Percentiles rank a stretch among this genome's conserved stretches.
Conservation (phyloP, 1,284 basidiomycete species). For the Butyriboletus pseudospeciosus region DNA sequence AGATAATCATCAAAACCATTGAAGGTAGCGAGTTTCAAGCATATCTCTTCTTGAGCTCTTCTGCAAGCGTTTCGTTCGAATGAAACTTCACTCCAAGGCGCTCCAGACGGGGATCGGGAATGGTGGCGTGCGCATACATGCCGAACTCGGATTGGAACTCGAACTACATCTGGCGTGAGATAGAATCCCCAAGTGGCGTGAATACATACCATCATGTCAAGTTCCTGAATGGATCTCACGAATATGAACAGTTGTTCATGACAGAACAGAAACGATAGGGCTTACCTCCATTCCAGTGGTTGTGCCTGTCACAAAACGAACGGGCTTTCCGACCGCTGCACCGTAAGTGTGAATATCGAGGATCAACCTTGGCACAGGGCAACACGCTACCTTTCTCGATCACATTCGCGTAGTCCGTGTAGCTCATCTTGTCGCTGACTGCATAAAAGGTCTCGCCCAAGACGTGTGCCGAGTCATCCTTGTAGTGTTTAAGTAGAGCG, state of each 20-base stretch:
- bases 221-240: constrained; percentile 11
- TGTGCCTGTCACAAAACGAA: constrained; percentile 19
- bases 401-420: constrained; percentile 16
- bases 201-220: constrained; percentile 30
- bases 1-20: not conserved
- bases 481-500: constrained; percentile 31
- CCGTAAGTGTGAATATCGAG: not conserved
- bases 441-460: constrained; percentile 26
- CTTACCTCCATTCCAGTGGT: constrained; percentile 21
- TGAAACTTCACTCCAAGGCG: constrained; percentile 30
- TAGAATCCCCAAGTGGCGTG: not conserved
- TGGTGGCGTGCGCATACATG: constrained; percentile 19
- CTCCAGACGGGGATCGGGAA: constrained; percentile 29
- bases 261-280: not conserved
- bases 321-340: constrained; percentile 25
- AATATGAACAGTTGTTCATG: not conserved
- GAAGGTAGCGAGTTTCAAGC: constrained; percentile 5
- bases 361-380: not conserved
- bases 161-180: constrained; percentile 15
- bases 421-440: constrained; percentile 25
- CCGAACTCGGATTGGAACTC: constrained; percentile 27
- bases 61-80: constrained; percentile 20
- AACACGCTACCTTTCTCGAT: constrained; percentile 19
- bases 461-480: constrained; percentile 18
- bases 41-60: constrained; percentile 22